Percentiles rank a stretch among this genome's conserved stretches.
Conservation (phyloP, 345 rosid species). For the Lepidium sativum region DNA sequence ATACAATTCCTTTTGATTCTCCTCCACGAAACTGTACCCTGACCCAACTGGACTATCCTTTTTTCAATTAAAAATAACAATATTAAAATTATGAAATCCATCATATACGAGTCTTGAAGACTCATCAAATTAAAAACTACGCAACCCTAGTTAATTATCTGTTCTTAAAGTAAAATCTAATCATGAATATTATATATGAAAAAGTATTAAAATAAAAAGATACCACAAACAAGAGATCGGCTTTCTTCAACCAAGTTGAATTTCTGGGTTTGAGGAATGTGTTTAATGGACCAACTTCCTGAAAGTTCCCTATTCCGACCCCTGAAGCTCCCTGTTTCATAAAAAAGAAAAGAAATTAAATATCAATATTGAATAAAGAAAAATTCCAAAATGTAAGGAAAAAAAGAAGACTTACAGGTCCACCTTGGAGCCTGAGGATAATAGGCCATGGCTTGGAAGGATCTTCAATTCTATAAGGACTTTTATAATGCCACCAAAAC, state of each 20-base stretch:
- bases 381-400: background rate
- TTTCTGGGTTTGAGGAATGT: conserved; percentile 52
- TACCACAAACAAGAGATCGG: conserved; percentile 83
- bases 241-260: conserved; percentile 64
- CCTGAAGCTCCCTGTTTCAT: conserved; percentile 68
- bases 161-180: background rate
- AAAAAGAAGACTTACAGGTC: conserved; percentile 65
- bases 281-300: conserved; percentile 68
- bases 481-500: conserved; percentile 94
- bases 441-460: conserved; percentile 88
- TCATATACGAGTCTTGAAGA: conserved; percentile 1
- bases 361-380: background rate
- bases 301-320: conserved; percentile 66
- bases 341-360: background rate
- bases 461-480: conserved; percentile 73
- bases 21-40: conserved; percentile 73
- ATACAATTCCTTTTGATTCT: conserved; percentile 20
- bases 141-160: background rate
- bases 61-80: background rate
- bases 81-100: background rate
- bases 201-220: too few species aligned
- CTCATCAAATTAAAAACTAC: conserved; percentile 12
- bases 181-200: too few species aligned
- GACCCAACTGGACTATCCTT: conserved; percentile 83
- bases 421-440: conserved; percentile 95